Conservation (phyloP, 768 basidiomycete genomes). For the Rhodocollybia butyracea region DNA sequence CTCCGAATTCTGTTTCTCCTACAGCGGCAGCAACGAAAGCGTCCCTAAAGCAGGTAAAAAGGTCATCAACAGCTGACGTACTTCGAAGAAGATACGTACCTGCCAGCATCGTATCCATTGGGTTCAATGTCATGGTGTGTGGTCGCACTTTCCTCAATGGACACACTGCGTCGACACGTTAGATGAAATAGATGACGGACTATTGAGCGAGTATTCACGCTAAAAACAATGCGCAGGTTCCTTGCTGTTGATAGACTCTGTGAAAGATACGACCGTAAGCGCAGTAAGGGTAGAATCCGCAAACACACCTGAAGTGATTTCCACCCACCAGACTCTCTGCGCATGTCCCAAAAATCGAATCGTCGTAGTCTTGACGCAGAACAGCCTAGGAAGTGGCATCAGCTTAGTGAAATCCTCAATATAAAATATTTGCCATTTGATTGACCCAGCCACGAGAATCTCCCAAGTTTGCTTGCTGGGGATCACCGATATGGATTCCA, state of each 20-base stretch:
- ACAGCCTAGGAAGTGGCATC: conserved; percentile 47
- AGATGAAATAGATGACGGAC: conserved; percentile 23
- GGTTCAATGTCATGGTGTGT: conserved; percentile 45
- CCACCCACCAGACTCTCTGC: conserved; percentile 67
- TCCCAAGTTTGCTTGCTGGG: conserved; percentile 64
- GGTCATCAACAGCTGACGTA: neutral
- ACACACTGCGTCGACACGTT: neutral
- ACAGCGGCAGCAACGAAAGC: conserved; percentile 33
- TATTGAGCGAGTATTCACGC: conserved; percentile 40
- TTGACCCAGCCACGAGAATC: conserved; percentile 60
- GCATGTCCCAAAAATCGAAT: conserved; percentile 68
- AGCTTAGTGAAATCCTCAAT: neutral
- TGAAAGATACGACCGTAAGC: no score
- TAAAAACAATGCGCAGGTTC: conserved; percentile 51
- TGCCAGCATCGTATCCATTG: conserved; percentile 59
- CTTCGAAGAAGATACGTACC: neutral
- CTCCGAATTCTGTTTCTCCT: conserved; percentile 29
- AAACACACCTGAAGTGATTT: conserved; percentile 55
- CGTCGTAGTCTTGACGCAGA: conserved; percentile 63
- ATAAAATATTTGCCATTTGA: conserved; percentile 23
- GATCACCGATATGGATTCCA: conserved; percentile 53
- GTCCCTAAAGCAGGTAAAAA: conserved; percentile 16
- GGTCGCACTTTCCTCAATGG: conserved; percentile 25
- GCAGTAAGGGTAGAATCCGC: neutral
- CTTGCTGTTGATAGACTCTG: neutral